Evolutionary conservation across 768 basidiomycete species (phyloP).

Genomic region (Russula virescens): DNA sequence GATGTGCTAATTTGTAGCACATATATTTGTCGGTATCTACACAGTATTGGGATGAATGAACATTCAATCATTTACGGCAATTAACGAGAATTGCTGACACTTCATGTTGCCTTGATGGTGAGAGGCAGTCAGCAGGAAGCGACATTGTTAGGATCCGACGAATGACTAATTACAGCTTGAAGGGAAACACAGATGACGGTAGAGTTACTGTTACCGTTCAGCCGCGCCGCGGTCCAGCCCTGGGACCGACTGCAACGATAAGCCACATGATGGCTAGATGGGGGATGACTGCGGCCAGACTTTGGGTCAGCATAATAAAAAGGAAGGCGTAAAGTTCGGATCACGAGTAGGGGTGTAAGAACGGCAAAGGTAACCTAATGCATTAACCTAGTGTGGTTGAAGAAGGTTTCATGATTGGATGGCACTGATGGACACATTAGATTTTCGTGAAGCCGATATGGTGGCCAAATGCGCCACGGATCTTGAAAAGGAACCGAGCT

Average conservation of each 20-base stretch:
- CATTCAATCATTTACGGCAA: not conserved
- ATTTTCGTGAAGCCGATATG: not conserved
- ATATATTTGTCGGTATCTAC: not conserved
- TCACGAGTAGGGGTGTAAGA: not conserved
- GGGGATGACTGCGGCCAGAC: not conserved
- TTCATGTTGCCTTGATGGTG: not conserved
- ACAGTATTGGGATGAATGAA: not conserved
- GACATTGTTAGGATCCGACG: not conserved
- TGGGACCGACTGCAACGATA: not conserved
- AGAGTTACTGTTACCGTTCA: no score
- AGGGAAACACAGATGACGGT: no score
- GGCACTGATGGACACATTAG: no score
- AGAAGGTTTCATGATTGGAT: not conserved
- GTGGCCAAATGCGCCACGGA: not conserved
- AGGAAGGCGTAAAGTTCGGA: constrained; percentile 13
- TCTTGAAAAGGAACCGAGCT: not conserved
- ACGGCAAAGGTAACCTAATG: not conserved
- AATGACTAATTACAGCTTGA: not conserved
- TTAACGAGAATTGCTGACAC: not conserved
- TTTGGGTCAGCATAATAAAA: not conserved
- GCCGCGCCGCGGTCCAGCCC: not conserved
- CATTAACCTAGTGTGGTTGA: not conserved
- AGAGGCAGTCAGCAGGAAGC: not conserved
- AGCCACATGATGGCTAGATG: not conserved
- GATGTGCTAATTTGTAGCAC: not conserved